Evolutionary conservation across 805 yeast genomes (phyloP), one percentile per base, ranked within the genome.

Genomic region (Clavispora fructus): DNA sequence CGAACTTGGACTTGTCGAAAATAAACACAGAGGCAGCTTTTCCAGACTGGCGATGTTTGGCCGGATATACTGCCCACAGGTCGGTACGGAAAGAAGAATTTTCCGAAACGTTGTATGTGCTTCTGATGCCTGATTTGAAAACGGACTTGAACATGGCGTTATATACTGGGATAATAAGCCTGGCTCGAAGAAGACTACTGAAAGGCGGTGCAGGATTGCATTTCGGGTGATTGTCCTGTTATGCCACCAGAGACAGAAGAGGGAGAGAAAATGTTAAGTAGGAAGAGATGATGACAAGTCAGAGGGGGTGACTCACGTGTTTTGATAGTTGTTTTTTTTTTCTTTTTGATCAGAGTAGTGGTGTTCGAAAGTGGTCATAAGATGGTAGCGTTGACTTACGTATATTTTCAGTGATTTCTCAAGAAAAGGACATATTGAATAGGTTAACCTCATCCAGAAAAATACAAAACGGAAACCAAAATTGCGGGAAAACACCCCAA

Each of bases 1-100:
- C 91, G 52, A 87, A 80, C 45, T 79, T 82, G 59, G 82, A 79
- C 68, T 90, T 91, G 62, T 86, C 96, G 58, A 90, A 87, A 28
- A 86, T 82, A 67, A 94, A 90, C 10, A 92, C 95, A 2, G 96
- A 86, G 1, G 82, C 95, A 47, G 72, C 65, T 40, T 78, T 74
- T 32, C 83, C 82, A 1, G 80, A 68, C 25, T 77, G 68, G 53
- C 80, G 79, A 46, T 83, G 84, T 52, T 84, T 85, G n/a, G 92
- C 97, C 1, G 92, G 89, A 58, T 79, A 87, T 0, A 91, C 80
- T 7, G 82, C 65, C 97, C 97, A 91, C 16, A 91, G 85, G 19
- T 87, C 95, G 7, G 85, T 75, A 14, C 74, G 71, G 64, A 90
- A 89, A 11, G 85, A 68, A 0, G 95, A 85, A 42, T 84, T 79